These are phyloP conservation scores for Trichoderma sp. DNA, from an alignment of 2,329 filamentous ascomycete species.

Conservation along the genomic window DNA sequence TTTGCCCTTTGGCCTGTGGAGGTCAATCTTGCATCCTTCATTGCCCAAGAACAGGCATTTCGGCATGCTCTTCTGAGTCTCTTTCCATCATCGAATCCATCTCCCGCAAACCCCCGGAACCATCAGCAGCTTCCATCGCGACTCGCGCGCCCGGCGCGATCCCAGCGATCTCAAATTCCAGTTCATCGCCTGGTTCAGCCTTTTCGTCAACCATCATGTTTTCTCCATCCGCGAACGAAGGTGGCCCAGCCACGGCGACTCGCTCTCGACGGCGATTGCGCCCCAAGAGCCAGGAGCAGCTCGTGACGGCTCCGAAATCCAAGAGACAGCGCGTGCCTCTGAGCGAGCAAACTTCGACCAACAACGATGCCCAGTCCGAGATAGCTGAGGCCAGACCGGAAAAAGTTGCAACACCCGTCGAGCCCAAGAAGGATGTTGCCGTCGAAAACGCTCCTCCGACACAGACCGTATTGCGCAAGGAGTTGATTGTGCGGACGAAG, in stretches of 20 bases:
- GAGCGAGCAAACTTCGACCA: slow-evolving; percentile 55
- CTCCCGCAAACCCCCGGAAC: slow-evolving; percentile 21
- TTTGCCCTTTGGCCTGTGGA: slow-evolving; percentile 15
- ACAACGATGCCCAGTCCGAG: slow-evolving; percentile 50
- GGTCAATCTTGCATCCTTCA: slow-evolving; percentile 7
- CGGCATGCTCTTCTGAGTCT: slow-evolving; percentile 22
- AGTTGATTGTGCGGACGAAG: slow-evolving; percentile 59
- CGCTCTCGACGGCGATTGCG: slow-evolving; percentile 61
- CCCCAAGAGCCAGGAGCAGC: slow-evolving; percentile 53
- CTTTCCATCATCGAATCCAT: slow-evolving; percentile 16
- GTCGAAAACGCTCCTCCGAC: slow-evolving; percentile 38
- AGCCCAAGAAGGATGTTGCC: slow-evolving; percentile 44
- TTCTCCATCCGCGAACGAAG: slow-evolving; percentile 51
- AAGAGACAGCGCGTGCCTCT: slow-evolving; percentile 61
- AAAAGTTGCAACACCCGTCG: slow-evolving; percentile 43
- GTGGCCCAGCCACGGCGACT: slow-evolving; percentile 54
- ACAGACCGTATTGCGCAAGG: slow-evolving; percentile 43
- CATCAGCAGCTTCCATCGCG: slow-evolving; percentile 23
- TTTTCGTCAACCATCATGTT: slow-evolving; percentile 50
- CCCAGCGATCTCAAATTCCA: slow-evolving; percentile 14
- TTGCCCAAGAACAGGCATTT: slow-evolving; percentile 11
- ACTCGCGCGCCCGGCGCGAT: slow-evolving; percentile 22
- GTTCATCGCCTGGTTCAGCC: slow-evolving; percentile 16
- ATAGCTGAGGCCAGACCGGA: slow-evolving; percentile 56
- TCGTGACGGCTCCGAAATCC: slow-evolving; percentile 57